phyloP scores from a whole-genome alignment of 192 early-diverging fungal species.

The Umbelopsis vinacea region DNA sequence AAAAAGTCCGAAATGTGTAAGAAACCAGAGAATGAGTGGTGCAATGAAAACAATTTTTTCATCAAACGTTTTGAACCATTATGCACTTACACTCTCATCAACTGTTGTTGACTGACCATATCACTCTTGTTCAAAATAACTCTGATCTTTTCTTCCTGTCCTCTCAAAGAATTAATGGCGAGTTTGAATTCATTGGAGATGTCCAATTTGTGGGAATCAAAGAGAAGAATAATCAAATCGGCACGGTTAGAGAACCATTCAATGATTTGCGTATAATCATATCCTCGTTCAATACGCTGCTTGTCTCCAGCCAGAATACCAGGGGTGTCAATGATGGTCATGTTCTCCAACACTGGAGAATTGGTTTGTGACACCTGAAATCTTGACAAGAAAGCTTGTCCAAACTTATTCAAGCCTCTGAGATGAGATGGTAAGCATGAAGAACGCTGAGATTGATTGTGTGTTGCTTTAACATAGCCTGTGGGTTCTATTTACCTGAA shows the following conservation, averaged over 20 bases:
- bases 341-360: conserved; percentile 75
- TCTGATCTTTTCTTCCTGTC: conserved; percentile 87
- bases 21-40: background rate
- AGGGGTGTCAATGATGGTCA: conserved; percentile 91
- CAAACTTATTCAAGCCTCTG: conserved; percentile 77
- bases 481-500: conserved; percentile 46
- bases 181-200: conserved; percentile 89
- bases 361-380: conserved; percentile 86
- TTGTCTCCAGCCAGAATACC: conserved; percentile 89
- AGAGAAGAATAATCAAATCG: conserved; percentile 83
- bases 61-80: background rate
- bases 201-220: conserved; percentile 90
- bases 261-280: conserved; percentile 79
- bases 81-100: conserved; percentile 78
- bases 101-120: conserved; percentile 82
- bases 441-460: background rate
- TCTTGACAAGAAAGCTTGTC: conserved; percentile 77
- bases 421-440: background rate
- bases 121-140: conserved; percentile 91
- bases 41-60: background rate
- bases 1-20: background rate
- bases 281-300: conserved; percentile 79
- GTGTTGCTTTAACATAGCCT: too few relatives aligned
- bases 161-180: conserved; percentile 74
- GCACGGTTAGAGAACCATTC: conserved; percentile 89